phyloP scores from a whole-genome alignment of 768 basidiomycete genomes.

The Sistotremastrum niveocremeum region DNA sequence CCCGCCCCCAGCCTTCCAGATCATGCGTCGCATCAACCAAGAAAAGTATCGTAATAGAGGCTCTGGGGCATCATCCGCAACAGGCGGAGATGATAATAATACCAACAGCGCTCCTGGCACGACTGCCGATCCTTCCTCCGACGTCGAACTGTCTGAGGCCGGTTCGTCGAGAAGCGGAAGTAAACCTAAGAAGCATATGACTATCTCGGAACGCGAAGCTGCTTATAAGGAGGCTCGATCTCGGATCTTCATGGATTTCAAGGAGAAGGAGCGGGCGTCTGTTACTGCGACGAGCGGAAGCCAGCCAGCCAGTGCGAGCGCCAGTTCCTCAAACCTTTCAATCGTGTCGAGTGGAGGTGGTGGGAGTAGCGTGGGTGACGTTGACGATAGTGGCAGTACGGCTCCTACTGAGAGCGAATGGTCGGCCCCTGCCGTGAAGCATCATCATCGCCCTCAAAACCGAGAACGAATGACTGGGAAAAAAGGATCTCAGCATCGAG shows the following conservation, averaged over 20 bases:
- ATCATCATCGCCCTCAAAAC: slow-evolving; percentile 10
- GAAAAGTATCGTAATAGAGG: slow-evolving; percentile 33
- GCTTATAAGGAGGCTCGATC: slow-evolving; percentile 82
- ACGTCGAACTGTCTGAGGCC: slow-evolving; percentile 66
- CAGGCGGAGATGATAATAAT: slow-evolving; percentile 56
- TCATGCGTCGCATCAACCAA: slow-evolving; percentile 58
- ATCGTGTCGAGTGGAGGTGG: slow-evolving; percentile 40
- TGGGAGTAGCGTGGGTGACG: slow-evolving; percentile 46
- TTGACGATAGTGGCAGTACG: slow-evolving; percentile 54
- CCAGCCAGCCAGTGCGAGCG: slow-evolving; percentile 28
- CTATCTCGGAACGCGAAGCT: slow-evolving; percentile 76
- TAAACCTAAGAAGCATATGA: slow-evolving; percentile 51
- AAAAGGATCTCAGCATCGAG: slow-evolving; percentile 32
- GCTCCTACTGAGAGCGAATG: slow-evolving; percentile 75
- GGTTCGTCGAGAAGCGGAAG: slow-evolving; percentile 53
- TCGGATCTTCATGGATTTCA: slow-evolving; percentile 75
- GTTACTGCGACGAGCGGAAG: slow-evolving; percentile 45
- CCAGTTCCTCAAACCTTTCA: slow-evolving; percentile 64
- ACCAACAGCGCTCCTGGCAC: neutral
- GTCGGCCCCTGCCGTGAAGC: slow-evolving; percentile 44
- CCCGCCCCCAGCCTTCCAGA: slow-evolving; percentile 70
- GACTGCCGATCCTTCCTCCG: slow-evolving; percentile 31
- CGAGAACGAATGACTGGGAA: slow-evolving; percentile 11
- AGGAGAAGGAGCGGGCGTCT: slow-evolving; percentile 44
- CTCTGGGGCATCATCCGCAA: slow-evolving; percentile 61